These are phyloP conservation scores for Arthrobotrys sphaeroides DNA, from an alignment of 2,329 filamentous ascomycete genomes.

Conservation along the genomic window DNA sequence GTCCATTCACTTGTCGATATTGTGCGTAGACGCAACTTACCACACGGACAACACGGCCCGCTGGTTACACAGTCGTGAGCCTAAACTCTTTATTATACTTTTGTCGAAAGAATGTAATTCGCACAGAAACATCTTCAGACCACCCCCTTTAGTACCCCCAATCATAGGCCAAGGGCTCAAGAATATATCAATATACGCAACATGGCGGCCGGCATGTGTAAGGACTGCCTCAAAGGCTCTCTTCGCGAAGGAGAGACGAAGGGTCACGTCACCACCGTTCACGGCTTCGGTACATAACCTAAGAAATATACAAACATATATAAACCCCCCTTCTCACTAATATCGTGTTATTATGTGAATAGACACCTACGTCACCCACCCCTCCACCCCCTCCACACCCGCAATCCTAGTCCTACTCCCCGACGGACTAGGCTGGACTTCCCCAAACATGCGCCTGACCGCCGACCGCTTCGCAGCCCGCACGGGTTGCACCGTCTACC, in stretches of 20 bases:
- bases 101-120: too few species aligned
- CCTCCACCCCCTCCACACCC: not conserved
- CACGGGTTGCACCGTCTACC: conserved; percentile 65
- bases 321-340: not conserved
- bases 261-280: conserved; percentile 18
- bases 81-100: too few species aligned
- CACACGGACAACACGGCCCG: too few species aligned
- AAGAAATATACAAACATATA: not conserved
- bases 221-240: conserved; percentile 29
- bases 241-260: conserved; percentile 33
- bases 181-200: not conserved
- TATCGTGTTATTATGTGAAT: not conserved
- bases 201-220: conserved; percentile 21
- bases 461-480: conserved; percentile 68
- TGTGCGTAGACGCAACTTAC: too few species aligned
- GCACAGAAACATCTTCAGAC: too few species aligned
- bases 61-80: too few species aligned
- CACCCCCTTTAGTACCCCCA: too few species aligned
- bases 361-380: conserved; percentile 40
- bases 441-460: conserved; percentile 67
- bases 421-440: conserved; percentile 68
- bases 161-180: too few species aligned
- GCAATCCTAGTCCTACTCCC: conserved; percentile 64
- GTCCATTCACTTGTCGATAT: too few species aligned
- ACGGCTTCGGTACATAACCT: conserved; percentile 18